These are phyloP conservation scores for Paraglomus occultum DNA, from an alignment of 192 early-diverging fungal genomes.

Conservation along the genomic window DNA sequence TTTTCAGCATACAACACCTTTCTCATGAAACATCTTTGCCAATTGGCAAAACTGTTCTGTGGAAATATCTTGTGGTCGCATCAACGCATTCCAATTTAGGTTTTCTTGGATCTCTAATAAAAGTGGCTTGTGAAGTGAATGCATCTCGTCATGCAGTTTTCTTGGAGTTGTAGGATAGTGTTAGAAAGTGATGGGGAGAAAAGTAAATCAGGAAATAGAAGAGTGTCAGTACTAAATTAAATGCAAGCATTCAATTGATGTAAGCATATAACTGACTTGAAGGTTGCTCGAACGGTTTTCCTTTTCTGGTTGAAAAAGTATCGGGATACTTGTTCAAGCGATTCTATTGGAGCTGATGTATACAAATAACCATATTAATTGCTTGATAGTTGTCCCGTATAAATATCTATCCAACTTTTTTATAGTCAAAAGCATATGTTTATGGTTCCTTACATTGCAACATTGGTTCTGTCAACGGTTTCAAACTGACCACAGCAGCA, in stretches of 20 bases:
- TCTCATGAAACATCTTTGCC: conserved; percentile 48
- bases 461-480: conserved; percentile 42
- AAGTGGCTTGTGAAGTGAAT: conserved; percentile 27
- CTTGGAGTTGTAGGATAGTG: conserved; percentile 27
- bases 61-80: conserved; percentile 62
- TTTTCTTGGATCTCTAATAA: conserved; percentile 47
- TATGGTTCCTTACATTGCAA: conserved; percentile 33
- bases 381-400: neutral
- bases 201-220: neutral
- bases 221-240: neutral
- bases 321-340: conserved; percentile 59
- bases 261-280: conserved; percentile 37
- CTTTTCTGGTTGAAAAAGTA: conserved; percentile 68
- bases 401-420: neutral
- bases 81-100: conserved; percentile 51
- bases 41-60: conserved; percentile 59
- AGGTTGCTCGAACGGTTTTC: conserved; percentile 63
- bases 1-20: neutral
- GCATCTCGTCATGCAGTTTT: conserved; percentile 42
- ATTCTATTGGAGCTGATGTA: conserved; percentile 44
- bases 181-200: neutral
- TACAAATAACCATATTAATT: neutral
- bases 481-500: conserved; percentile 69
- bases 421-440: neutral
- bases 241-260: conserved; percentile 20